Percentiles rank a stretch among this genome's conserved stretches.
These are phyloP conservation scores for Aspergillus brunneoviolaceus DNA, from an alignment of 2,329 filamentous ascomycete species.

Conservation along the genomic window DNA sequence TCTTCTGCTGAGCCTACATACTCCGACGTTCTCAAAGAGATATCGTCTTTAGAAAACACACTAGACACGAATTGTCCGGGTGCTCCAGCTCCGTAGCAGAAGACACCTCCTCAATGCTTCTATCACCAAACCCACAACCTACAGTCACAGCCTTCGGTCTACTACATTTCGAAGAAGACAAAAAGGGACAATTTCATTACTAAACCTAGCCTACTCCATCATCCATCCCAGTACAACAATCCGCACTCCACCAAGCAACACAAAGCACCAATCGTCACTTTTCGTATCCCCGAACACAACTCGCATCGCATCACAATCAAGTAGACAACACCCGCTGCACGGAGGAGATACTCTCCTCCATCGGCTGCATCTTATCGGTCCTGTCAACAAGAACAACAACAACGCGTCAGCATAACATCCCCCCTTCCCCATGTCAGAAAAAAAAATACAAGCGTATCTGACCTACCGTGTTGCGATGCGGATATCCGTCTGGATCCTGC, in stretches of 20 bases:
- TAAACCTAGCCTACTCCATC: neutral
- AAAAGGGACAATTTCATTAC: neutral
- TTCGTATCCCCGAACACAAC: neutral
- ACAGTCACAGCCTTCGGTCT: no score
- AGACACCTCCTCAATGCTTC: neutral
- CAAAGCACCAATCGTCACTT: neutral
- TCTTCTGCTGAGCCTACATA: no score
- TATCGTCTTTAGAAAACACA: no score
- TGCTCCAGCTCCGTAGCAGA: neutral
- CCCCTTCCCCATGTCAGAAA: neutral
- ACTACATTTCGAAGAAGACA: no score
- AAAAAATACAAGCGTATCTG: neutral
- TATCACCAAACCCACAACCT: no score
- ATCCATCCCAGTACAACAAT: no score
- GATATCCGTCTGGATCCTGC: conserved; percentile 81
- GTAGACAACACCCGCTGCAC: conserved; percentile 6
- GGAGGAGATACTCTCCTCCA: conserved; percentile 41
- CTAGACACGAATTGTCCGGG: no score
- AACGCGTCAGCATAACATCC: neutral
- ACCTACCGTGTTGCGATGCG: conserved; percentile 70
- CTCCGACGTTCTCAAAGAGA: no score
- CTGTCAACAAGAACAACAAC: conserved; percentile 38
- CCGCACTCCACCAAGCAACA: neutral
- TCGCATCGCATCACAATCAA: neutral
- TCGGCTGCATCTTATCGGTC: conserved; percentile 77